These are phyloP conservation scores for Gnomoniopsis smithogilvyi DNA, from an alignment of 2,329 filamentous ascomycete genomes.

Conservation along the genomic window DNA sequence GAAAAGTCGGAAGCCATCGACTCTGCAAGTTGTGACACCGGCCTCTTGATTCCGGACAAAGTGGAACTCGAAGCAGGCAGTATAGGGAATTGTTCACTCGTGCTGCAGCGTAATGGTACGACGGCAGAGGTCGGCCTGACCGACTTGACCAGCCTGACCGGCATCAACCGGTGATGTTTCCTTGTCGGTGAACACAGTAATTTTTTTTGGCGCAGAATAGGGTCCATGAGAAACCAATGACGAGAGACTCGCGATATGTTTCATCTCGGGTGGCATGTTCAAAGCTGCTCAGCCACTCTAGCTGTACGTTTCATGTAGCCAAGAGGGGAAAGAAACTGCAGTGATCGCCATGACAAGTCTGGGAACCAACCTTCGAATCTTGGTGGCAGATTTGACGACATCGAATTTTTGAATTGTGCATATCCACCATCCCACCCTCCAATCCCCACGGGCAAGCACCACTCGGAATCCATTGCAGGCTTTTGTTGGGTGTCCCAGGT, in stretches of 20 bases:
- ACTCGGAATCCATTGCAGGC: background rate
- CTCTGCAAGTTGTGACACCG: background rate
- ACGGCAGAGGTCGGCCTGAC: background rate
- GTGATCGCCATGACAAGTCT: background rate
- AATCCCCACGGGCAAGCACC: background rate
- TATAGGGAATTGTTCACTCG: no score
- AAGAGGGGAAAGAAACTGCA: conserved; percentile 5
- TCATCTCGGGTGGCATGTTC: conserved; percentile 14
- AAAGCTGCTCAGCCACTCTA: background rate
- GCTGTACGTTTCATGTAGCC: conserved; percentile 15
- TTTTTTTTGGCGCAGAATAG: background rate
- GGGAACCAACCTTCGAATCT: background rate
- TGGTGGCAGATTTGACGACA: background rate
- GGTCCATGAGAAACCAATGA: background rate
- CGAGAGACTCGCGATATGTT: conserved; percentile 3
- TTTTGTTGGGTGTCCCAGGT: background rate
- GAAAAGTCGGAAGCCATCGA: background rate
- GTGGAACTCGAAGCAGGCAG: background rate
- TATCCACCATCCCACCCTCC: background rate
- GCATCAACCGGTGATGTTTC: background rate
- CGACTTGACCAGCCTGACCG: no score
- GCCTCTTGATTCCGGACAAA: background rate
- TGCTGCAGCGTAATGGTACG: background rate
- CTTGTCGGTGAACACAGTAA: background rate
- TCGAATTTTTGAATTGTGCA: background rate